phyloP scores from a whole-genome alignment of 345 rosid species.

The Balakata baccata region DNA sequence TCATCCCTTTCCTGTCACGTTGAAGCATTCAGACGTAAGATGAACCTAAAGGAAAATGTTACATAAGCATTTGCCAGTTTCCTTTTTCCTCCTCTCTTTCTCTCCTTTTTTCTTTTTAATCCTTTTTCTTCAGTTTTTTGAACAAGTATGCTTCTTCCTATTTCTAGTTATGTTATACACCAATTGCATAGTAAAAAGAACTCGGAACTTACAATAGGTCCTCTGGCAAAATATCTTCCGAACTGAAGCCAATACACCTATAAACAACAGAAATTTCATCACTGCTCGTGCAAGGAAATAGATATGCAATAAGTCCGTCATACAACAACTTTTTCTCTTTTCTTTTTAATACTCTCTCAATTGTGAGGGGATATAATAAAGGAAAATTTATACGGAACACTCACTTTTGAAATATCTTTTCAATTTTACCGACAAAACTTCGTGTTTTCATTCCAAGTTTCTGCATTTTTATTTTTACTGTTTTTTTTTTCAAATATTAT shows the following conservation, averaged over 20 bases:
- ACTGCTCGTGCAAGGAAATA: background rate
- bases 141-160: background rate
- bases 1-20: slow-evolving; percentile 82
- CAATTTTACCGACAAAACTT: too few relatives aligned
- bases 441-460: too few relatives aligned
- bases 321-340: background rate
- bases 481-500: too few relatives aligned
- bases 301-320: background rate
- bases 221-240: slow-evolving; percentile 98
- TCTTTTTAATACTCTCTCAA: too few relatives aligned
- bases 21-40: slow-evolving; percentile 17
- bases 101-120: background rate
- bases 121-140: background rate
- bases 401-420: too few relatives aligned
- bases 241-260: slow-evolving; percentile 99
- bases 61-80: background rate
- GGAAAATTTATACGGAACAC: too few relatives aligned
- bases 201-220: slow-evolving; percentile 73
- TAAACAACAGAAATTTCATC: slow-evolving; percentile 12
- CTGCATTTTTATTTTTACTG: too few relatives aligned
- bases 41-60: background rate
- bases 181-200: slow-evolving; percentile 11
- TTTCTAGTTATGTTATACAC: background rate
- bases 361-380: slow-evolving; percentile 2
- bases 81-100: too few relatives aligned